phyloP scores from a whole-genome alignment of 129 eudicot genomes.

The Centaurea solstitialis region DNA sequence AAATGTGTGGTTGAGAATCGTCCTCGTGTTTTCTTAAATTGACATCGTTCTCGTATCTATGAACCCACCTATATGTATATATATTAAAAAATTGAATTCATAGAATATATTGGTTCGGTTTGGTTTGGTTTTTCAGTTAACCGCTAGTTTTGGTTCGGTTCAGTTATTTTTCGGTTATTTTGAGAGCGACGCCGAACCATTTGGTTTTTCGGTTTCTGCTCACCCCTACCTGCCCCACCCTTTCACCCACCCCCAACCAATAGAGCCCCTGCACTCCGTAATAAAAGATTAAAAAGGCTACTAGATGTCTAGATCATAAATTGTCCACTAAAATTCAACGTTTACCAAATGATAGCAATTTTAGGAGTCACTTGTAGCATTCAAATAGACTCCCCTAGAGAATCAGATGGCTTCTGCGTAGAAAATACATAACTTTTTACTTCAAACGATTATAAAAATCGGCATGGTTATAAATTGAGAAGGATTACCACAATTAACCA shows the following conservation, averaged over 20 bases:
- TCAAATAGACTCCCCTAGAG: not conserved
- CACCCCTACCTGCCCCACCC: not conserved
- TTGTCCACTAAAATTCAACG: not conserved
- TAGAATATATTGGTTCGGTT: no score
- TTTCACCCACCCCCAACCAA: not conserved
- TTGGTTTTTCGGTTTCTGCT: no score
- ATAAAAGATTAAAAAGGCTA: not conserved
- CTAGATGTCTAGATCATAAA: not conserved
- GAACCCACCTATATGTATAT: no score
- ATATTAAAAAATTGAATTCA: no score
- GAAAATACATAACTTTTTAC: not conserved
- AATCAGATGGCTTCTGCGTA: not conserved
- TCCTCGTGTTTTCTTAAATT: no score
- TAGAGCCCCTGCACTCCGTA: not conserved
- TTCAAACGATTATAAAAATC: not conserved
- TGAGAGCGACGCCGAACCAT: no score
- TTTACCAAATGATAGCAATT: not conserved
- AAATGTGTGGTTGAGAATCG: no score
- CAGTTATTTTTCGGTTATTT: no score
- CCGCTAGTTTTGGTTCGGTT: no score
- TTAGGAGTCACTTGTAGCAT: not conserved
- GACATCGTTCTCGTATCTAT: no score
- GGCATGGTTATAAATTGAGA: not conserved
- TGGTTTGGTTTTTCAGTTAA: no score
- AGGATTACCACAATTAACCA: not conserved